Base-by-base conservation (phyloP, 2,329 filamentous ascomycete genomes). In the Elsinoe arachidis region DNA sequence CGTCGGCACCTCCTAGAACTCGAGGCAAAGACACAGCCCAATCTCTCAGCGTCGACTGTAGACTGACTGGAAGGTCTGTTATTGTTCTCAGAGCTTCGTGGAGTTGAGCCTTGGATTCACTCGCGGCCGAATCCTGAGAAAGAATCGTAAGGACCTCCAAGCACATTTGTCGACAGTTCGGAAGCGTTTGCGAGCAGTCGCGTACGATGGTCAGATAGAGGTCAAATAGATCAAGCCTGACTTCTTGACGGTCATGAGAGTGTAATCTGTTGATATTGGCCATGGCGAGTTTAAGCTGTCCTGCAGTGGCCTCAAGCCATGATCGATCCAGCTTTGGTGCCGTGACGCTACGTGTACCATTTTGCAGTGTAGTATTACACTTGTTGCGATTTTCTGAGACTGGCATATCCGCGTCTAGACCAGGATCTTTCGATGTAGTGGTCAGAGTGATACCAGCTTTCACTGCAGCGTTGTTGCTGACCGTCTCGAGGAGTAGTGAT, bases 1-100 rank as follows among this genome's bases (percentile, higher is more conserved):
- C 90, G 64, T 97, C 90, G 63, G 84, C 86, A 7, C 84, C 82
- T 68, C 92, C 89, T 83, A 96, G 91, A 12, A 89, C 72, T 14
- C 90, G 81, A 4, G 92, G 86, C 15, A 99, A 79, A 39, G 88
- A 85, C 2, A 83, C 82, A 21, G 91, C 80, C 90, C 91, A 96
- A 55, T 84, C 84, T 68, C 92, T 87, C 0, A 95, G 77, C 0
- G 82, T 86, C 26, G 78, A 80, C 63, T 88, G 88, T 23, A 92
- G 74, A 2, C 81, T 74, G 19, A 87, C 83, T 2, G 79, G 73
- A 1, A 91, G 76, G 51, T 80, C 74, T 1, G 78, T 72, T 63
- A 90, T 83, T 10, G 84, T 81, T 38, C 73, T 78, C 5, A 85
- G 74, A 23, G 95, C 73, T 60, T 84, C 79, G 26, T 76, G 77